Conservation (phyloP, 169 alveolate genomes). For the Eimeria mitis region DNA sequence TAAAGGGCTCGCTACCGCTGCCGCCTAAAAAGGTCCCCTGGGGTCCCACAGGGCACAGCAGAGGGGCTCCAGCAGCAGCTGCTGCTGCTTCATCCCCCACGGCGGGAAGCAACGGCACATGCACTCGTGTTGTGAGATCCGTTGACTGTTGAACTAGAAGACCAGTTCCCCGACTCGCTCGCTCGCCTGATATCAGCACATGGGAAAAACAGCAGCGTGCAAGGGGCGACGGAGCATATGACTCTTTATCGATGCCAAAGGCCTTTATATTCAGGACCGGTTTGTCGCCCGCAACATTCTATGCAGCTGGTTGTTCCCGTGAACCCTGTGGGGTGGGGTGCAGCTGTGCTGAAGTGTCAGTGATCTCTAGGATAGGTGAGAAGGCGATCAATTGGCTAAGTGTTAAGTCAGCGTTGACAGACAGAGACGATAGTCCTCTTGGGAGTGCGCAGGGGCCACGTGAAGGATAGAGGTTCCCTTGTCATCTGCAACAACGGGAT, state of each 20-base stretch:
- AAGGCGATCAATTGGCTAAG: background rate
- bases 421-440: conserved; percentile 77
- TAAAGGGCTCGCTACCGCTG: conserved; percentile 64
- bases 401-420: background rate
- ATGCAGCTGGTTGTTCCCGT: background rate
- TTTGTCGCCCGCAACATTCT: background rate
- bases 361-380: background rate
- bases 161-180: conserved; percentile 14
- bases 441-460: conserved; percentile 81
- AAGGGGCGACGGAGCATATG: background rate
- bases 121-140: background rate
- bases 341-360: background rate
- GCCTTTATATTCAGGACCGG: background rate
- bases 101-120: conserved; percentile 57
- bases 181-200: conserved; percentile 37
- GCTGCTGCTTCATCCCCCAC: conserved; percentile 68
- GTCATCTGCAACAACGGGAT: conserved; percentile 18
- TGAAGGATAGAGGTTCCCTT: conserved; percentile 78
- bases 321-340: background rate
- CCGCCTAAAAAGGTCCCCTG: conserved; percentile 51
- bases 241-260: background rate
- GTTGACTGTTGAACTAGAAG: conserved; percentile 13
- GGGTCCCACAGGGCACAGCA: conserved; percentile 70
- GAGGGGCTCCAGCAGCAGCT: conserved; percentile 49
- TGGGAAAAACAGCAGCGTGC: background rate